Evolutionary conservation across 352 stramenopile genomes (phyloP).

Genomic region (Phytophthora citricola): DNA sequence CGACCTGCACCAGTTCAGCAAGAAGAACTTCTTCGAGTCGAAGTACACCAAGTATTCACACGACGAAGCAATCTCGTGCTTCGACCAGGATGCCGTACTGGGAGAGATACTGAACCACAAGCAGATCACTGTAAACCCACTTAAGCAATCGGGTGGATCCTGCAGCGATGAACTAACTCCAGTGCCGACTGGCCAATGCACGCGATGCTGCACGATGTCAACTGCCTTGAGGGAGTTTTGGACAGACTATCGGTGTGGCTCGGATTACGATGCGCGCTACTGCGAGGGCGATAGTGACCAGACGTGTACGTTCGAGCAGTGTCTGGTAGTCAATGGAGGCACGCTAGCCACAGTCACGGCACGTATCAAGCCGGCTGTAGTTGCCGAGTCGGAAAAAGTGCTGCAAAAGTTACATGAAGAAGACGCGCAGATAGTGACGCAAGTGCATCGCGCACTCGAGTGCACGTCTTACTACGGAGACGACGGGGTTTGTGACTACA

Average conservation of each 20-base stretch:
- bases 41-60: slow-evolving; percentile 31
- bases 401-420: slow-evolving; percentile 41
- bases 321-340: slow-evolving; percentile 55
- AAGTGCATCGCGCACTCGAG: slow-evolving; percentile 66
- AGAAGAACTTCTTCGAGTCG: slow-evolving; percentile 53
- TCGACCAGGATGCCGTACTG: slow-evolving; percentile 22
- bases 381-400: slow-evolving; percentile 43
- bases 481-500: slow-evolving; percentile 41
- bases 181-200: slow-evolving; percentile 39
- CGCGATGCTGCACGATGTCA: slow-evolving; percentile 53
- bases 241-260: slow-evolving; percentile 65
- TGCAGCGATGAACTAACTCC: slow-evolving; percentile 38
- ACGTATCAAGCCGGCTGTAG: slow-evolving; percentile 37
- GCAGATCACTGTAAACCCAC: slow-evolving; percentile 43
- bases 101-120: slow-evolving; percentile 33
- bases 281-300: slow-evolving; percentile 46
- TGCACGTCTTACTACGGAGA: slow-evolving; percentile 50
- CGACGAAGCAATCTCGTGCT: slow-evolving; percentile 31
- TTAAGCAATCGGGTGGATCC: slow-evolving; percentile 21
- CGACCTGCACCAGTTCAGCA: slow-evolving; percentile 42
- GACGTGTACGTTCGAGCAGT: slow-evolving; percentile 56
- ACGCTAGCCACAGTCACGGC: slow-evolving; percentile 46
- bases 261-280: slow-evolving; percentile 46
- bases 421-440: slow-evolving; percentile 51
- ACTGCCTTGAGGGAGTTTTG: slow-evolving; percentile 60